These are phyloP conservation scores for Mimosa bimucronata DNA, from an alignment of 306 rosid genomes.

Conservation along the genomic window DNA sequence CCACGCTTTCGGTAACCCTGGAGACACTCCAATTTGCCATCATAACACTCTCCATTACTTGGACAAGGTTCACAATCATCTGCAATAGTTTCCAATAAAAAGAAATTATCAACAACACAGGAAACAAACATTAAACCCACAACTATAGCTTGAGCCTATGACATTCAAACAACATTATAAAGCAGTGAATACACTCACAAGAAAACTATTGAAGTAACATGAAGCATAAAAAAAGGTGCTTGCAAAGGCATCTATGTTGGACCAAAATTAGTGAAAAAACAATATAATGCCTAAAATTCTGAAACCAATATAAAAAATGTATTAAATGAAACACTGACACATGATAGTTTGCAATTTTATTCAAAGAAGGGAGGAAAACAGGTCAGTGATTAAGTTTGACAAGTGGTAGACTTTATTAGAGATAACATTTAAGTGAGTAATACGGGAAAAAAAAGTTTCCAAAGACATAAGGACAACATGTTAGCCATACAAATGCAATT, in stretches of 20 bases:
- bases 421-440: neutral
- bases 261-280: slow-evolving; percentile 32
- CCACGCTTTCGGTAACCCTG: slow-evolving; percentile 69
- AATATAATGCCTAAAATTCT: slow-evolving; percentile 9
- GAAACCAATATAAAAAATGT: slow-evolving; percentile 1
- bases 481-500: neutral
- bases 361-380: slow-evolving; percentile 23
- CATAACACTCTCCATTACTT: slow-evolving; percentile 66
- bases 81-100: slow-evolving; percentile 38
- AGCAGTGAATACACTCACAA: slow-evolving; percentile 28
- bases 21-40: slow-evolving; percentile 70
- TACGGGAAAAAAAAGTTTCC: neutral
- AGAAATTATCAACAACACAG: slow-evolving; percentile 19
- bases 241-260: slow-evolving; percentile 24
- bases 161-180: slow-evolving; percentile 3
- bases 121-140: slow-evolving; percentile 24
- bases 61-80: slow-evolving; percentile 90
- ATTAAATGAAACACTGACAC: neutral
- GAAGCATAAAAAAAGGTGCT: slow-evolving; percentile 7
- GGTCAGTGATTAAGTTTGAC: slow-evolving; percentile 5
- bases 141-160: slow-evolving; percentile 14
- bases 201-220: slow-evolving; percentile 23
- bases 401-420: neutral
- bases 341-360: neutral
- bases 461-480: neutral